Conservation (phyloP, 192 early-diverging fungal genomes). For the Umbelopsis isabellina region DNA sequence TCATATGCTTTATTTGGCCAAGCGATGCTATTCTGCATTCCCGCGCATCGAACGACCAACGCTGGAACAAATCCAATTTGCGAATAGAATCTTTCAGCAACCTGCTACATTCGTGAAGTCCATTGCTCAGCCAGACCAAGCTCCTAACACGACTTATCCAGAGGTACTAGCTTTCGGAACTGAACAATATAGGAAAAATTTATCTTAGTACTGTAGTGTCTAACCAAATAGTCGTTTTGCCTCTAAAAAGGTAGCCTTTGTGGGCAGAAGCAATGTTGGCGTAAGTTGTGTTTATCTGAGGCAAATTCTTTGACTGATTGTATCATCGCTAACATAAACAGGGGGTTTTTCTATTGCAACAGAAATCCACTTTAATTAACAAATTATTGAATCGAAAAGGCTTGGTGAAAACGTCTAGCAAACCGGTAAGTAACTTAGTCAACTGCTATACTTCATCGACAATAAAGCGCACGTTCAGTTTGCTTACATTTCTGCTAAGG, state of each 20-base stretch:
- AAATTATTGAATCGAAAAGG: constrained; percentile 47
- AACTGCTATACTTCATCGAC: background rate
- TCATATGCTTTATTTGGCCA: constrained; percentile 5
- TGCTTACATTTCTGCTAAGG: constrained; percentile 36
- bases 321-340: background rate
- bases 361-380: constrained; percentile 62
- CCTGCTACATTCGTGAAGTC: constrained; percentile 36
- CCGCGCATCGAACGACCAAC: background rate
- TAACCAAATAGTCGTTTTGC: background rate
- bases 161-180: constrained; percentile 14
- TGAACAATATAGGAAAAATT: background rate
- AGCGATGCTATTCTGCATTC: background rate
- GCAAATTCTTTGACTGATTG: background rate
- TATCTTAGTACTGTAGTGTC: background rate
- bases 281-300: constrained; percentile 22
- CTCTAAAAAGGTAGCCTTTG: constrained; percentile 50
- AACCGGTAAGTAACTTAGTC: constrained; percentile 45
- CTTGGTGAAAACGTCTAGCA: constrained; percentile 56
- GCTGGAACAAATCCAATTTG: background rate
- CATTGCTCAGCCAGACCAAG: constrained; percentile 31
- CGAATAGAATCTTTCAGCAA: constrained; percentile 27
- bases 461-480: background rate
- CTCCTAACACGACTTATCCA: constrained; percentile 26
- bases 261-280: constrained; percentile 61
- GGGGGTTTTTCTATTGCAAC: background rate